Evolutionary conservation across 1,284 basidiomycete genomes (phyloP).

Genomic region (Grifola frondosa): DNA sequence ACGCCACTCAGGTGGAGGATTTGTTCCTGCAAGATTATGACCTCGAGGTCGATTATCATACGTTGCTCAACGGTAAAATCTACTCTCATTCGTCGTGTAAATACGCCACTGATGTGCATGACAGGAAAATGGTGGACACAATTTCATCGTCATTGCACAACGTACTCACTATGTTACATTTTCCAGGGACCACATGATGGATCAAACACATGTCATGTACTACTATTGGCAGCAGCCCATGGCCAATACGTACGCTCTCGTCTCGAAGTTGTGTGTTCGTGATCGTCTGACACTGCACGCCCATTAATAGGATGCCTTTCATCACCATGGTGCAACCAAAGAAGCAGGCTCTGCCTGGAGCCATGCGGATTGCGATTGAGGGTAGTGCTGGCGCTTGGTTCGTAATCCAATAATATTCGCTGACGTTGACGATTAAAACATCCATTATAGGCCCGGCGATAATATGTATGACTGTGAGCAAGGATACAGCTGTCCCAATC

Average conservation of each 20-base stretch:
- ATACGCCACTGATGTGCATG: too few species aligned
- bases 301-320: constrained; percentile 47
- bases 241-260: constrained; percentile 50
- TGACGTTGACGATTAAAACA: not conserved
- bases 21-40: constrained; percentile 61
- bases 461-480: constrained; percentile 53
- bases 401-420: constrained; percentile 7
- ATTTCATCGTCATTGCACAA: too few species aligned
- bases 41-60: constrained; percentile 58
- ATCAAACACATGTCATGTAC: constrained; percentile 64
- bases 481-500: constrained; percentile 52
- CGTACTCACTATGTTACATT: not conserved
- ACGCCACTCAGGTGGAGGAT: constrained; percentile 53
- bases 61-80: constrained; percentile 49
- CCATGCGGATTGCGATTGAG: constrained; percentile 63
- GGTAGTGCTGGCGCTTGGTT: constrained; percentile 59
- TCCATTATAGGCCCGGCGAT: constrained; percentile 53
- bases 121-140: too few species aligned
- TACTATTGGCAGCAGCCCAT: constrained; percentile 73
- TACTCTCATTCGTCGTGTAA: not conserved
- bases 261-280: not conserved
- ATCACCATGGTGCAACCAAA: constrained; percentile 54
- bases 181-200: constrained; percentile 53
- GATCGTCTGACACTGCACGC: not conserved
- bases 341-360: constrained; percentile 56